These are phyloP conservation scores for Hippophae rhamnoides DNA, from an alignment of 306 rosid genomes.

Conservation along the genomic window DNA sequence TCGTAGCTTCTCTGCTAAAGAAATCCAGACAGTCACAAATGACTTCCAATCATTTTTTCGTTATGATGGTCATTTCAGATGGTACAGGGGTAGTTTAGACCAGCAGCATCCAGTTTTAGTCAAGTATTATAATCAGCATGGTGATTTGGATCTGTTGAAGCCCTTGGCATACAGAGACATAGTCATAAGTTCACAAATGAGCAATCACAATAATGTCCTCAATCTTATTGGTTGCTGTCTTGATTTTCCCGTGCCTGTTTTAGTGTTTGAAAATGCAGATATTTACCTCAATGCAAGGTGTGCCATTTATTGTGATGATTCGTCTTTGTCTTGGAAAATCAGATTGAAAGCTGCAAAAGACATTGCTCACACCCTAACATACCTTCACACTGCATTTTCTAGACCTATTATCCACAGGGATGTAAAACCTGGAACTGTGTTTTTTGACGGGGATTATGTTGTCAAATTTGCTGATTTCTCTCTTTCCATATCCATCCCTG, in stretches of 20 bases:
- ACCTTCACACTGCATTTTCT: slow-evolving; percentile 4
- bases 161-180: neutral
- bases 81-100: neutral
- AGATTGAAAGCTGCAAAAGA: neutral
- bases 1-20: neutral
- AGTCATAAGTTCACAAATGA: neutral
- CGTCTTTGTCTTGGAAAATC: slow-evolving; percentile 1
- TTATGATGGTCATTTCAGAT: neutral
- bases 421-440: neutral
- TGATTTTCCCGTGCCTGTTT: neutral
- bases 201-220: neutral
- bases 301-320: neutral
- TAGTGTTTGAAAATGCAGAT: slow-evolving; percentile 2
- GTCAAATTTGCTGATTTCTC: slow-evolving; percentile 1
- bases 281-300: neutral
- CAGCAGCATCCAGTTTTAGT: neutral
- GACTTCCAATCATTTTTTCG: neutral
- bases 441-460: slow-evolving; percentile 4
- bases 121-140: neutral
- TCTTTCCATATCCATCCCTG: neutral
- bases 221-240: slow-evolving; percentile 1
- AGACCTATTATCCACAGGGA: neutral
- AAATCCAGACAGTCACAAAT: neutral
- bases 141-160: neutral
- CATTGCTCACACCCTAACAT: slow-evolving; percentile 1